Evolutionary conservation across 148 eudicot genomes (phyloP).

Genomic region (Vaccinium vitisidaea): DNA sequence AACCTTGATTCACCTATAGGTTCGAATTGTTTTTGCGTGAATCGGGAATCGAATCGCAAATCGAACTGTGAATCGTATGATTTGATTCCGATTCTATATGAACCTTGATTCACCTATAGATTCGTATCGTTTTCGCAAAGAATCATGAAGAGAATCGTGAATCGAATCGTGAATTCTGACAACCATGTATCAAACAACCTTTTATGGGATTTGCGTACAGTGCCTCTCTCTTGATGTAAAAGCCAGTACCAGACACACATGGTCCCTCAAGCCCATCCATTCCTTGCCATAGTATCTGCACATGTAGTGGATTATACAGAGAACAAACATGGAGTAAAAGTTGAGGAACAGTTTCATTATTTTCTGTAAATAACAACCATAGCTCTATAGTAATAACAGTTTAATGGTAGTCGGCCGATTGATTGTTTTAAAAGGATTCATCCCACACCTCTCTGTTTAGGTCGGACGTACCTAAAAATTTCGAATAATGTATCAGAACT

Average conservation of each 20-base stretch:
- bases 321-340: neutral
- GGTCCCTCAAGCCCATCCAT: conserved; percentile 60
- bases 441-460: neutral
- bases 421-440: neutral
- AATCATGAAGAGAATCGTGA: no score
- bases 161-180: no score
- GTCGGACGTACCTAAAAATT: neutral
- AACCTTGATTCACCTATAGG: no score
- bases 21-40: no score
- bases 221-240: conserved; percentile 55
- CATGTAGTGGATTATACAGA: neutral
- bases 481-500: neutral
- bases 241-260: conserved; percentile 42
- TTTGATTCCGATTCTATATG: no score
- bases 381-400: neutral
- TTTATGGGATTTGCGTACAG: conserved; percentile 29
- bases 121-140: no score
- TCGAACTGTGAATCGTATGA: no score
- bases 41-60: no score
- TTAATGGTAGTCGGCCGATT: neutral
- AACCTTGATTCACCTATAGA: no score
- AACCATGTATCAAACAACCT: neutral
- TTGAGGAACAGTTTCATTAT: neutral
- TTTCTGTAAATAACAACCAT: neutral
- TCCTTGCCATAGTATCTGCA: conserved; percentile 39